A percentile compares a stretch with the other conserved stretches of the same genome.
These are phyloP conservation scores for Naematelia aurantialba DNA, from an alignment of 768 basidiomycete genomes.

Conservation along the genomic window DNA sequence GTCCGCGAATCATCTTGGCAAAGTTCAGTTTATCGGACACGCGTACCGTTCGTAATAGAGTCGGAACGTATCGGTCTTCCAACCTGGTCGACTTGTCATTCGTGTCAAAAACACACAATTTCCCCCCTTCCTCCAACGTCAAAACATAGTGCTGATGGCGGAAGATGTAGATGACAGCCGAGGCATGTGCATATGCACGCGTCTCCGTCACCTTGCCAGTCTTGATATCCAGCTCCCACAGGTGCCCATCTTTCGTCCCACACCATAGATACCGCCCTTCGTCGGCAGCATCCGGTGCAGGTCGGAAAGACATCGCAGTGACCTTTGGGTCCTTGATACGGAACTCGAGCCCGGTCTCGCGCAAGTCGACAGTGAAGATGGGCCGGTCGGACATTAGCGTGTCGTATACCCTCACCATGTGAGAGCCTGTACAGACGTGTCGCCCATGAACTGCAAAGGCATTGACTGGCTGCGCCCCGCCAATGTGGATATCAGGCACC, in stretches of 20 bases:
- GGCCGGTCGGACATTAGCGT: constrained; percentile 34
- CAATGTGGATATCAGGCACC: constrained; percentile 40
- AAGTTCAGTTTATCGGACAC: constrained; percentile 80
- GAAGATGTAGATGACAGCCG: constrained; percentile 68
- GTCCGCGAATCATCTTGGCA: constrained; percentile 65
- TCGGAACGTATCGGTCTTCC: constrained; percentile 5
- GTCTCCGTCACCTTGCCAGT: constrained; percentile 60
- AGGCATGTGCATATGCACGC: constrained; percentile 63
- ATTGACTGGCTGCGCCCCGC: constrained; percentile 32
- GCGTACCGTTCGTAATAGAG: constrained; percentile 49
- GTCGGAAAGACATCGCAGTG: constrained; percentile 73
- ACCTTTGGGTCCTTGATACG: constrained; percentile 65
- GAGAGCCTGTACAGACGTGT: constrained; percentile 47
- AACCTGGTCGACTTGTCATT: not conserved
- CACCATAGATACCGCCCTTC: constrained; percentile 71
- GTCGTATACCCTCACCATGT: constrained; percentile 50
- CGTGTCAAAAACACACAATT: constrained; percentile 64
- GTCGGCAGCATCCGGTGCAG: constrained; percentile 52
- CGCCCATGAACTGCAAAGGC: constrained; percentile 50
- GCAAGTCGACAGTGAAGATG: constrained; percentile 59
- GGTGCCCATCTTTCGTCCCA: constrained; percentile 83
- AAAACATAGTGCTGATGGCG: constrained; percentile 67
- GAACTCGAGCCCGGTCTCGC: constrained; percentile 57
- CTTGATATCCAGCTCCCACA: constrained; percentile 74
- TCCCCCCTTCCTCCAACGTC: constrained; percentile 79